These are phyloP conservation scores for Phytophthora pisi DNA, from an alignment of 352 stramenopile species.

Conservation along the genomic window DNA sequence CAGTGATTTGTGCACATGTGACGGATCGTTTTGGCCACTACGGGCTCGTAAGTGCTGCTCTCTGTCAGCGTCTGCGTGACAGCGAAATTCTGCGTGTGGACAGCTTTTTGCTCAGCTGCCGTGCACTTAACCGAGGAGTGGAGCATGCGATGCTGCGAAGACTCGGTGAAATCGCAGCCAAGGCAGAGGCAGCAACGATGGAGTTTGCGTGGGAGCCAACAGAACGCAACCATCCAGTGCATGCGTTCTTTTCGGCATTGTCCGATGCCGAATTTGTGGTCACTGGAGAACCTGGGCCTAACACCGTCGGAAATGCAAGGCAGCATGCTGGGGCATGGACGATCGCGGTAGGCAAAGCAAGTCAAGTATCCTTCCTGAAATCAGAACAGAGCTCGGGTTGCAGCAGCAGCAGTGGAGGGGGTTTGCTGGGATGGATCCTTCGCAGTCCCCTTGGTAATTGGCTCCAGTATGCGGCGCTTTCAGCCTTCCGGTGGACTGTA, in stretches of 20 bases:
- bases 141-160: constrained; percentile 70
- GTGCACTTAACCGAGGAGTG: constrained; percentile 68
- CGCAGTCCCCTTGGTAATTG: neutral
- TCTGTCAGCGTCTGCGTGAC: constrained; percentile 33
- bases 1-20: constrained; percentile 58
- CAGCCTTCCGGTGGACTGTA: constrained; percentile 20
- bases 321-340: constrained; percentile 27
- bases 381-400: constrained; percentile 8
- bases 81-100: constrained; percentile 40
- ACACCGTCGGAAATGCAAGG: neutral
- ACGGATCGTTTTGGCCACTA: constrained; percentile 83
- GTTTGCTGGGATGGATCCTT: constrained; percentile 10
- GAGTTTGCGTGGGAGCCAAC: constrained; percentile 65
- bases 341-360: constrained; percentile 30
- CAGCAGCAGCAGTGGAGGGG: neutral
- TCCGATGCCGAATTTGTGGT: constrained; percentile 24
- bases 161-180: constrained; percentile 44
- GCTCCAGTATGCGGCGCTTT: constrained; percentile 14
- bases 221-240: constrained; percentile 63
- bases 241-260: constrained; percentile 57
- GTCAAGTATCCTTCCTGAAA: constrained; percentile 38
- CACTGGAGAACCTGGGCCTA: neutral
- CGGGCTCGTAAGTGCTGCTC: constrained; percentile 57
- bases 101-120: constrained; percentile 77
- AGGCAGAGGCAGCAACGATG: constrained; percentile 19